Base-by-base conservation (phyloP, 1,284 basidiomycete genomes). In the Tilletia setariae region DNA sequence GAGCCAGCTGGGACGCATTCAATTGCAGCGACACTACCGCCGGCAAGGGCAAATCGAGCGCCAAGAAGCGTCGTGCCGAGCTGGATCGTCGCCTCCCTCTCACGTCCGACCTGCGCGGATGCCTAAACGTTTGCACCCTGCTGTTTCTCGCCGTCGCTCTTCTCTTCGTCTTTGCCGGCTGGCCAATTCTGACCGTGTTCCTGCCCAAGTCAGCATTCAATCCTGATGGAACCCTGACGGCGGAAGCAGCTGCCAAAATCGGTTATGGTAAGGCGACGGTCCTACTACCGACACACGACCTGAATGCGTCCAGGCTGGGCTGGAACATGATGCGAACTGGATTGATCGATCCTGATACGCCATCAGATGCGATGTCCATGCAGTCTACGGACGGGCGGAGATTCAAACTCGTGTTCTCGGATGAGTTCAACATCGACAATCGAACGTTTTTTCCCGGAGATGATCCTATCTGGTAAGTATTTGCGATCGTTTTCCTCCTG, bases 391-490 rank as follows among this genome's bases (percentile, higher is more conserved):
- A 79, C 40, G 79, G 79, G 23, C 66, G 65, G 25, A 69, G 76
- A 63, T 68, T 76, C 66, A 72, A 81, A 65, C 75, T 83, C n/a
- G 82, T 83, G 11, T 83, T 83, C 59, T 77, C 74, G 56, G 82
- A 83, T 67, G 82, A 83, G 67, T 83, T 83, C 66, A 82, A 83
- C 66, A 68, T 68, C 11, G 76, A 81, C 62, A 80, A 80, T 9
- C 70, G 82, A n/a, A 78, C 77, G 11, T 83, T 93, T 90, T 87
- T 84, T 70, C 84, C 84, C 15, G 86, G 86, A 28, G 86, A 87
- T 69, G 87, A 82, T 67, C 23, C 40, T n/a, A 28, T n/a, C 25
- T 51, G 23, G 53, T 59, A 25, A 25, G 53, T 59, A 7, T 49
- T 49, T 6, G 53, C 19, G 46, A 49, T 49, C 3, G 46, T 23